phyloP scores from a whole-genome alignment of 2,329 filamentous ascomycete species.

The Colletotrichum sp. region DNA sequence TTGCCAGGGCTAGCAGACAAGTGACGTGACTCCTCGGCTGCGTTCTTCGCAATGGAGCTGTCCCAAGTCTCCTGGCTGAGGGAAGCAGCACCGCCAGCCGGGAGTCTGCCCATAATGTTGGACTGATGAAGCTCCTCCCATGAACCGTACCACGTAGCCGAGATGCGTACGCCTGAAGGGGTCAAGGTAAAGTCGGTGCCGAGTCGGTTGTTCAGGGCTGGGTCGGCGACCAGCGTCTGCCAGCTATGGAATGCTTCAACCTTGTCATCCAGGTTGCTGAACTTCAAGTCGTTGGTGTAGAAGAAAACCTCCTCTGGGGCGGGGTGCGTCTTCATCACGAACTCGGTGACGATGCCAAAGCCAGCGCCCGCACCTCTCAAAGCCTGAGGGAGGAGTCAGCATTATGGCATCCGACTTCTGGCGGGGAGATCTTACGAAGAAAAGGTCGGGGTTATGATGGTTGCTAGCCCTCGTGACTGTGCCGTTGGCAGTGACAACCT shows the following conservation, averaged over 20 bases:
- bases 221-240: slow-evolving; percentile 55
- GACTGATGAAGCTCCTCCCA: slow-evolving; percentile 51
- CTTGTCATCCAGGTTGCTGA: slow-evolving; percentile 46
- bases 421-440: slow-evolving; percentile 25
- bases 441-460: slow-evolving; percentile 29
- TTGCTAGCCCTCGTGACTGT: slow-evolving; percentile 24
- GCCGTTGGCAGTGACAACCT: slow-evolving; percentile 34
- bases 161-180: slow-evolving; percentile 51
- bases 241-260: slow-evolving; percentile 52
- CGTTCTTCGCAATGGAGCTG: slow-evolving; percentile 50
- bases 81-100: slow-evolving; percentile 40
- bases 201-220: slow-evolving; percentile 54
- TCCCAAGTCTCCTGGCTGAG: slow-evolving; percentile 58
- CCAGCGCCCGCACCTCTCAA: slow-evolving; percentile 43
- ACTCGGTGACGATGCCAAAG: slow-evolving; percentile 34
- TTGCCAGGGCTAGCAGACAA: slow-evolving; percentile 43
- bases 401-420: too few relatives aligned
- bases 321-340: slow-evolving; percentile 33
- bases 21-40: slow-evolving; percentile 45
- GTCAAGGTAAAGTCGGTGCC: slow-evolving; percentile 53
- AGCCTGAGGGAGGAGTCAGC: slow-evolving; percentile 11
- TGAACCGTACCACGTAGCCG: slow-evolving; percentile 59
- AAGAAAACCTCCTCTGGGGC: slow-evolving; percentile 53
- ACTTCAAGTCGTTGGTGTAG: slow-evolving; percentile 53
- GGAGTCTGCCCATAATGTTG: slow-evolving; percentile 45